Percentiles rank a stretch among this genome's conserved stretches.
Evolutionary conservation across 1,284 basidiomycete species (phyloP).

Genomic region (Rhodofomes roseus): DNA sequence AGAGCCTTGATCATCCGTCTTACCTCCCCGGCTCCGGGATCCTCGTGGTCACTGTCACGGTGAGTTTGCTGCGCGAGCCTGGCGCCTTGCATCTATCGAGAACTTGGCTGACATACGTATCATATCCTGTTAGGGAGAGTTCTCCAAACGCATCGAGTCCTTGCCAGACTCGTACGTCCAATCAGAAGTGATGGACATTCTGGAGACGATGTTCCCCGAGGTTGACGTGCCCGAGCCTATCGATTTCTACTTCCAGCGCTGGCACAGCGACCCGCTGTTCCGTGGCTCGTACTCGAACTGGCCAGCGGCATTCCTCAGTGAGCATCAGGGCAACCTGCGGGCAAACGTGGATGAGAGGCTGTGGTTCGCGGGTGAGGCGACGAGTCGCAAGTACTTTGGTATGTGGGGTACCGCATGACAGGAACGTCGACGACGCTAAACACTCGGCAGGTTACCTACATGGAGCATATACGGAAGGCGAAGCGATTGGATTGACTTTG

Average conservation of each 20-base stretch:
- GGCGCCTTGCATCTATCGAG: background rate
- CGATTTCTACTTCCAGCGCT: conserved; percentile 54
- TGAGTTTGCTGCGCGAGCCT: conserved; percentile 26
- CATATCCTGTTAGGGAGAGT: conserved; percentile 43
- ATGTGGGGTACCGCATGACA: conserved; percentile 11
- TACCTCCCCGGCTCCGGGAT: conserved; percentile 63
- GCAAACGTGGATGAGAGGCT: conserved; percentile 50
- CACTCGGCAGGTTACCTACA: conserved; percentile 30
- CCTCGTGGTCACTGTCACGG: conserved; percentile 64
- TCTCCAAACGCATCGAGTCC: conserved; percentile 52
- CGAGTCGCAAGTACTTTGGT: conserved; percentile 57
- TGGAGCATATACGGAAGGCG: conserved; percentile 34
- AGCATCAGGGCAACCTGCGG: conserved; percentile 53
- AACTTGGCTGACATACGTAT: background rate
- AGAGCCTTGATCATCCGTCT: conserved; percentile 55
- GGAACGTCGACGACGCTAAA: background rate
- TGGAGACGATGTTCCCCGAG: conserved; percentile 56
- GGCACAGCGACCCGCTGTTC: conserved; percentile 54
- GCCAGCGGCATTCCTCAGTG: conserved; percentile 53
- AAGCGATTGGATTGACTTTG: conserved; percentile 20
- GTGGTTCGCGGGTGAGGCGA: conserved; percentile 67
- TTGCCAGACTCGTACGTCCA: conserved; percentile 46
- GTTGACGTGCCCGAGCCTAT: conserved; percentile 46
- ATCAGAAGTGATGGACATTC: conserved; percentile 50
- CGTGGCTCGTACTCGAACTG: conserved; percentile 70